phyloP scores from a whole-genome alignment of 306 rosid genomes.

The Potentilla sterilis region DNA sequence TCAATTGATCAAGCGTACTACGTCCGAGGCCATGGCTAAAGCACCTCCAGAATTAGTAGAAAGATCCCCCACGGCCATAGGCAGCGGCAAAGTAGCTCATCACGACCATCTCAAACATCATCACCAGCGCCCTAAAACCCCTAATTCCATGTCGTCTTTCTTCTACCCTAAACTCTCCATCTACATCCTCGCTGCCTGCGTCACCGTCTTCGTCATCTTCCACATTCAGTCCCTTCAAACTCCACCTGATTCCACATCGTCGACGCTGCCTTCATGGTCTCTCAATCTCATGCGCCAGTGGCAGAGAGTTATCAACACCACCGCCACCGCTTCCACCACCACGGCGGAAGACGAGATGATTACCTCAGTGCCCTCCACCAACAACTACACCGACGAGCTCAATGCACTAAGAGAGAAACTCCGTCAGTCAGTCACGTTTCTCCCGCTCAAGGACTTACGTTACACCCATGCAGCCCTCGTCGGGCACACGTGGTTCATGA shows the following conservation, averaged over 20 bases:
- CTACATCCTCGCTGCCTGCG: conserved; percentile 35
- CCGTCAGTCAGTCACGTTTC: conserved; percentile 52
- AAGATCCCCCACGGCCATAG: background rate
- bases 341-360: background rate
- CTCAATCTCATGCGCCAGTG: conserved; percentile 26
- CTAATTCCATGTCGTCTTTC: conserved; percentile 10
- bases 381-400: background rate
- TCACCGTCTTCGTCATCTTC: conserved; percentile 38
- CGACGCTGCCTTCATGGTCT: conserved; percentile 20
- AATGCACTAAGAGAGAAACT: conserved; percentile 30
- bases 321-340: conserved; percentile 11
- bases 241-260: conserved; percentile 12
- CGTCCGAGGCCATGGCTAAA: conserved; percentile 1
- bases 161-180: conserved; percentile 37
- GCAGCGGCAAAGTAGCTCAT: background rate
- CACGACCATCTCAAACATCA: background rate
- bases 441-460: conserved; percentile 67
- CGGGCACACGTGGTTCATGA: conserved; percentile 83
- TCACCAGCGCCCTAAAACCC: background rate
- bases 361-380: no score
- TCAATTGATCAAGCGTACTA: background rate
- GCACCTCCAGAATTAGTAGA: background rate
- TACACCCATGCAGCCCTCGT: conserved; percentile 35
- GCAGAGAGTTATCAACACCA: conserved; percentile 27
- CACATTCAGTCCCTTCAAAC: conserved; percentile 37